Base-by-base conservation (phyloP, 352 stramenopile species). In the Pythium grandisporangium region DNA sequence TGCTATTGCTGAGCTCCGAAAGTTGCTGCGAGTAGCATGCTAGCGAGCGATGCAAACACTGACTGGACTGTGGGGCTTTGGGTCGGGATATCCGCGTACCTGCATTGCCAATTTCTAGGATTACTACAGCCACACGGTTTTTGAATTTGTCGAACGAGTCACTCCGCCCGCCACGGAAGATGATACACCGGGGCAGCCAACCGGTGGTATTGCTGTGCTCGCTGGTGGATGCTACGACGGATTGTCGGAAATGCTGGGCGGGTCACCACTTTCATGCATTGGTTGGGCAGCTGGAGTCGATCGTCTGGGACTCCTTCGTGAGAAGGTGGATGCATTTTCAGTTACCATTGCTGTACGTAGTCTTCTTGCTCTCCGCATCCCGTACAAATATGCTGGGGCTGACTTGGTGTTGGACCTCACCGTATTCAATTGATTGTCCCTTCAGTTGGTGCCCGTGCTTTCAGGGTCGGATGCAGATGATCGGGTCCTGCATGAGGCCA, bases 41-140 rank as follows among this genome's bases (percentile, higher is more conserved):
- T n/a, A n/a, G n/a, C n/a, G n/a, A n/a, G n/a, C n/a, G n/a, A n/a
- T n/a, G n/a, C n/a, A n/a, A n/a, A n/a, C n/a, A n/a, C n/a, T n/a
- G n/a, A n/a, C n/a, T n/a, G n/a, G n/a, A n/a, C n/a, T n/a, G n/a
- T n/a, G n/a, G n/a, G n/a, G n/a, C n/a, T n/a, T n/a, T n/a, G n/a
- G n/a, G n/a, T n/a, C n/a, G n/a, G n/a, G n/a, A n/a, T n/a, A n/a
- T n/a, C n/a, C n/a, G n/a, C n/a, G n/a, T n/a, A n/a, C n/a, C n/a
- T n/a, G n/a, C n/a, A n/a, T n/a, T n/a, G n/a, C n/a, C n/a, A n/a
- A n/a, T 32, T 32, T 14, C 27, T 36, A 94, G 81, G 82, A 94
- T 47, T 94, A 94, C 57, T 94, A 94, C 56, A 92, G 79, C 48
- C 68, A 93, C 53, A 94, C 82, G 1, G 79, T 94, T 3, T 94